phyloP scores from a whole-genome alignment of 1,284 basidiomycete species.

The Ustilago tritici region DNA sequence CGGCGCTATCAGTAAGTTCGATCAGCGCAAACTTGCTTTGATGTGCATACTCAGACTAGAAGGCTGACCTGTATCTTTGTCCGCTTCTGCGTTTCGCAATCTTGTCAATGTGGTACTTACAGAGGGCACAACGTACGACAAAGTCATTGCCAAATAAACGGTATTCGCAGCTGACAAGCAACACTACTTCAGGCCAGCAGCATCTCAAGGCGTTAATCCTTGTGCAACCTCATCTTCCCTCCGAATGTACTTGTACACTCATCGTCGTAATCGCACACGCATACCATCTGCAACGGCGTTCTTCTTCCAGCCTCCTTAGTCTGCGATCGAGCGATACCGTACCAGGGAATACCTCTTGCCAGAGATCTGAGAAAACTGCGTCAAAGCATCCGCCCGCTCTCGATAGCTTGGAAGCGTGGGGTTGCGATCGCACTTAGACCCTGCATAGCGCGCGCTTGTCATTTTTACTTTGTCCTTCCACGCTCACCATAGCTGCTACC shows the following conservation, averaged over 20 bases:
- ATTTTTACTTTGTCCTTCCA: background rate
- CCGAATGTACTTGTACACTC: conserved; percentile 28
- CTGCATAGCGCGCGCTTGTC: conserved; percentile 7
- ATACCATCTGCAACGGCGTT: background rate
- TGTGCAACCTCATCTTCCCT: background rate
- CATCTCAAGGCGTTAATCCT: background rate
- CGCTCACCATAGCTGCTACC: background rate
- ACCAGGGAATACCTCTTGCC: background rate
- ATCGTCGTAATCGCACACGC: conserved; percentile 1
- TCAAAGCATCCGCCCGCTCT: background rate
- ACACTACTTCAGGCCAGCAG: background rate
- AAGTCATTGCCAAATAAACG: conserved; percentile 49
- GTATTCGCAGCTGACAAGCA: background rate
- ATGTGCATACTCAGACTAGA: background rate
- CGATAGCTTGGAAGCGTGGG: background rate
- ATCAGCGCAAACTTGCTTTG: background rate
- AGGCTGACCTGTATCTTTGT: background rate
- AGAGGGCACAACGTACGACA: conserved; percentile 65
- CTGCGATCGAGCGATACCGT: too few species aligned
- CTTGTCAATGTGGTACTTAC: background rate
- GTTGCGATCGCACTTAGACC: background rate
- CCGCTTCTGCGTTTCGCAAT: background rate
- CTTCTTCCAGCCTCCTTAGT: too few species aligned
- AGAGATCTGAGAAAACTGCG: background rate
- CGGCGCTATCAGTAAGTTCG: conserved; percentile 57